Percentiles rank a stretch among this genome's conserved stretches.
Evolutionary conservation across 257 asterid species (phyloP).

Genomic region (Verbena officinalis): DNA sequence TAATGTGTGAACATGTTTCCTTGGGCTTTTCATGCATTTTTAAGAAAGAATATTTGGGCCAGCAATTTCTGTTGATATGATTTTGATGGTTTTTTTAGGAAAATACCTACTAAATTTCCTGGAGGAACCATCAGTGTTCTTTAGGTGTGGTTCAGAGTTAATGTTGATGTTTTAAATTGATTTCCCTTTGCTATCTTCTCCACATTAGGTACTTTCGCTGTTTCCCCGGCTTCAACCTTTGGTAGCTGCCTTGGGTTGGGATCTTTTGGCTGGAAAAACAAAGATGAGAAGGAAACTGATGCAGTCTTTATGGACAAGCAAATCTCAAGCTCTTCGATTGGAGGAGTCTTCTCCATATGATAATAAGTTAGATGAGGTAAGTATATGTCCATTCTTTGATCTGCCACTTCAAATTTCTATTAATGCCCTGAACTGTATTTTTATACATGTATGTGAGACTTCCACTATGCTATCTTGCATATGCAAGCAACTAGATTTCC

Average conservation of each 20-base stretch:
- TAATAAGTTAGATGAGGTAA: slow-evolving; percentile 77
- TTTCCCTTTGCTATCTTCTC: slow-evolving; percentile 23
- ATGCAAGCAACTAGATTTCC: slow-evolving; percentile 20
- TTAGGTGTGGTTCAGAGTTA: slow-evolving; percentile 21
- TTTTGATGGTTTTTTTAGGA: slow-evolving; percentile 21
- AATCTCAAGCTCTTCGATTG: slow-evolving; percentile 84
- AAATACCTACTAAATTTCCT: slow-evolving; percentile 8
- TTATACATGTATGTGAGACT: slow-evolving; percentile 16
- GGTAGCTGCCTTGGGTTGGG: slow-evolving; percentile 98
- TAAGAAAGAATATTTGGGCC: slow-evolving; percentile 8
- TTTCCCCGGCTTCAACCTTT: slow-evolving; percentile 96
- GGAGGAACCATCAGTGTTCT: slow-evolving; percentile 21
- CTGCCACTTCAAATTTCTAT: slow-evolving; percentile 22
- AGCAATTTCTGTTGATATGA: slow-evolving; percentile 16
- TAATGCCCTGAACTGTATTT: slow-evolving; percentile 25
- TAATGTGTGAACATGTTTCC: slow-evolving; percentile 17
- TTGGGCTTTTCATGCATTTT: slow-evolving; percentile 14
- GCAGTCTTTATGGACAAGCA: slow-evolving; percentile 92
- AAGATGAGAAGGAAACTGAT: slow-evolving; percentile 73
- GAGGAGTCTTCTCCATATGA: slow-evolving; percentile 72
- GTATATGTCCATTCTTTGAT: slow-evolving; percentile 20
- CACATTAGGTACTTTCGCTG: slow-evolving; percentile 69
- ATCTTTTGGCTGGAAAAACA: slow-evolving; percentile 88
- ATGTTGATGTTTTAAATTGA: slow-evolving; percentile 11
- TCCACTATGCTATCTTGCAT: slow-evolving; percentile 8